These are phyloP conservation scores for Striga hermonthica DNA, from an alignment of 305 asterid genomes.

Conservation along the genomic window DNA sequence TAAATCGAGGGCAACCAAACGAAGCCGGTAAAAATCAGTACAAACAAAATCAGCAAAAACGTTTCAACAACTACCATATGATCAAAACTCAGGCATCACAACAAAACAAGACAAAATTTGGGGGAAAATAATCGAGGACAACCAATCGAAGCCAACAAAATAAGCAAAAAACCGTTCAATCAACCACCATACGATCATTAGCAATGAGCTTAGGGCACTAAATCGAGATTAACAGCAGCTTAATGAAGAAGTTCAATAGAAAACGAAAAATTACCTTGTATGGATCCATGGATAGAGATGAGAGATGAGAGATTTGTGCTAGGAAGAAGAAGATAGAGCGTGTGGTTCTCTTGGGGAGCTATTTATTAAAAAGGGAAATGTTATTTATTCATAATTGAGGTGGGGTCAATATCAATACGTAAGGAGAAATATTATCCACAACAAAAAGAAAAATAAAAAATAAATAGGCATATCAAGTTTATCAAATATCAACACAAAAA, in stretches of 20 bases:
- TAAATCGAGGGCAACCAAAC: too few species aligned
- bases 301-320: not conserved
- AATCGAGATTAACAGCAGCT: not conserved
- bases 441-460: too few species aligned
- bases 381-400: not conserved
- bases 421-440: not conserved
- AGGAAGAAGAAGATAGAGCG: conserved; percentile 2
- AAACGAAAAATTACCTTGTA: conserved; percentile 44
- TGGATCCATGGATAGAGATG: conserved; percentile 51
- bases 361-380: not conserved
- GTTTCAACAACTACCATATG: too few species aligned
- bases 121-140: not conserved
- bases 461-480: too few species aligned
- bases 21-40: too few species aligned
- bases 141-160: not conserved
- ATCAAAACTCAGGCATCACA: not conserved
- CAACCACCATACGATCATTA: not conserved
- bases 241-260: not conserved
- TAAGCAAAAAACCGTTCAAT: not conserved
- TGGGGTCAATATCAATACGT: not conserved
- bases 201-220: not conserved
- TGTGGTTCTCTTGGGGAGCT: not conserved
- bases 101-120: not conserved
- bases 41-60: too few species aligned
- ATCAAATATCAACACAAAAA: not conserved